Evolutionary conservation across 352 stramenopile genomes (phyloP), one percentile per base, ranked within the genome.

Genomic region (Pythium chondricola): DNA sequence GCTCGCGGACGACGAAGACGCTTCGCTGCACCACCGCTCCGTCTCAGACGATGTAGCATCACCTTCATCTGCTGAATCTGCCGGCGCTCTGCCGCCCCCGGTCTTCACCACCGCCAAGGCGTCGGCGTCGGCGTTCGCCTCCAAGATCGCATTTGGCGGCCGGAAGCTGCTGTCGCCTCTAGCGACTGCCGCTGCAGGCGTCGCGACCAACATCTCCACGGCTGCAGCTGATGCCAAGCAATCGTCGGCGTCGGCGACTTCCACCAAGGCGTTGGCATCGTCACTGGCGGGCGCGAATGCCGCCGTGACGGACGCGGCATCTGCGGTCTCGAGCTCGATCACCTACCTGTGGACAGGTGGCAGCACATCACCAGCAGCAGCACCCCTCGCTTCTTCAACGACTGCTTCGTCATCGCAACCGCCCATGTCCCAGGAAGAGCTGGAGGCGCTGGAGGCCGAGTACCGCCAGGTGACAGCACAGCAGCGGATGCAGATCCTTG

Each of bases 401-500:
- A 37, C 48, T 2, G 29, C 29, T 33, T 33, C 29, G 8, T 4
- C 17, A 18, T 13, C 3, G 21, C 43, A 3, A 18, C 44, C 29
- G 8, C 7, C 44, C 14, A 40, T 51, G 27, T 48, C 58, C 21
- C n/a, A 35, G 9, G 48, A 42, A 14, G 47, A 64, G 26, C 31
- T 57, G 17, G 59, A 61, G 30, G 37, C 55, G 31, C 58, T 65
- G 18, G 59, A 71, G 11, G 65, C 63, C 37, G 61, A 74, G 29
- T 66, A 77, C 18, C 64, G 59, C 24, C 70, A 83, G 35, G 69
- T 83, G 31, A 74, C 74, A 37, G 56, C 66, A 0, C 74, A 89
- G 54, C 81, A 93, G 57, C 63, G 74, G 25, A 79, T 85, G 68
- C 69, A 71, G 41, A 69, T 87, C 29, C 46, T 93, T 27, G 81